Base-by-base conservation (phyloP, 208 protist species). In the Wallacemonas sp. region DNA sequence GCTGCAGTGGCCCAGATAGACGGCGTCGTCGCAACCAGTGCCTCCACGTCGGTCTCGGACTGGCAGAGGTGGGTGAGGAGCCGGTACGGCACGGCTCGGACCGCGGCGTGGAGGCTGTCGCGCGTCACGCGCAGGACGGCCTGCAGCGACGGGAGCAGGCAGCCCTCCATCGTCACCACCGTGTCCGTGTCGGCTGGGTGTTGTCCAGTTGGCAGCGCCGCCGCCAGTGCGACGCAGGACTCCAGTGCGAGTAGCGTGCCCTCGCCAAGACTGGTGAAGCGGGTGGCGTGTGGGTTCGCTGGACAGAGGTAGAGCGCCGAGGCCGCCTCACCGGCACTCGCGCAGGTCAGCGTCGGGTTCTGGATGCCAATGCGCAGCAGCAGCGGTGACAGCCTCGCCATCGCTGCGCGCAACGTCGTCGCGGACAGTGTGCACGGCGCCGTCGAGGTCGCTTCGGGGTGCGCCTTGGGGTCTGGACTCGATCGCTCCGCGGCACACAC, bases 231-330 rank as follows among this genome's bases (percentile, higher is more conserved):
- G 36, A 91, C 69, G 56, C 79, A 87, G 2, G 76, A 73, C 63
- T 95, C 89, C 46, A 92, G 61, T 14, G 86, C 80, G 2, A 81
- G 70, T 17, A 91, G 39, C 17, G 84, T 71, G 49, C 76, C 80
- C 70, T 95, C 89, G 27, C 89, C 89, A n/a, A 95, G 65, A 0
- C 81, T 82, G 1, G 82, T 93, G 72, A 86, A 87, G 44, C 89
- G 84, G 21, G 78, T 73, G 38, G 78, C 66, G 44, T 78, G 81
- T 23, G 77, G 65, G 65, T 78, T 80, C 12, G 39, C 56, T 0
- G 83, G 80, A 29, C 72, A 66, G 69, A 88, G 58, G 61, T 92
- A 77, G 27, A 92, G 61, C 26, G 80, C 68, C 29, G 88, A 95
- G 8, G 73, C 70, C 0, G 81, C 74, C 11, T 70, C 62, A 47